Evolutionary conservation across 352 stramenopile species (phyloP).

Genomic region (Halophytophthora polymorphica): DNA sequence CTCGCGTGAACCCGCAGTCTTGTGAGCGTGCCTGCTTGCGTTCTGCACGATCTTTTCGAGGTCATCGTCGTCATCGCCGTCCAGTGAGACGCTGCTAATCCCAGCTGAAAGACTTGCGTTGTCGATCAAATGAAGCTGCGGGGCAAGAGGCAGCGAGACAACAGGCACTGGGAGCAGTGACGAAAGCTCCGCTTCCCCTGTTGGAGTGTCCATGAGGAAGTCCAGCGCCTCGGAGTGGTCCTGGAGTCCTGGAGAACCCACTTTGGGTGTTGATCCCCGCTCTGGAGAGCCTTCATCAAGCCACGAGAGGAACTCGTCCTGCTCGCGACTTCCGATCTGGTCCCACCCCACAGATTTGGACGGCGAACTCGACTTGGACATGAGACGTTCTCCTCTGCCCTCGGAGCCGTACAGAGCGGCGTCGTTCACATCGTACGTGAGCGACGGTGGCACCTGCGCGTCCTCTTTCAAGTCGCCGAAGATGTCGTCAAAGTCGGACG

Average conservation of each 20-base stretch:
- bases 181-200: no score
- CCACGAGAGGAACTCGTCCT: slow-evolving; percentile 82
- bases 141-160: background rate
- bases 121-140: no score
- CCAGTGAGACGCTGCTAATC: slow-evolving; percentile 30
- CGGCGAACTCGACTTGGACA: no score
- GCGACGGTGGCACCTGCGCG: slow-evolving; percentile 35
- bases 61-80: slow-evolving; percentile 49
- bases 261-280: background rate
- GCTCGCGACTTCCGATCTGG: slow-evolving; percentile 26
- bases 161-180: no score
- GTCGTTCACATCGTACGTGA: slow-evolving; percentile 51
- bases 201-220: no score
- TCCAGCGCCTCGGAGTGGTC: no score
- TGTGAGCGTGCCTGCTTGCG: slow-evolving; percentile 37
- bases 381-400: no score
- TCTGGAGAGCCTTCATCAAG: slow-evolving; percentile 49
- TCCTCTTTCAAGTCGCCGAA: slow-evolving; percentile 76
- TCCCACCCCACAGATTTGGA: slow-evolving; percentile 13
- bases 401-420: slow-evolving; percentile 25
- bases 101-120: background rate
- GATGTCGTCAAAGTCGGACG: slow-evolving; percentile 77
- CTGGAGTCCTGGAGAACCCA: background rate
- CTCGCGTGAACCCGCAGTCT: slow-evolving; percentile 40
- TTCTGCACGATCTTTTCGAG: slow-evolving; percentile 63